These are phyloP conservation scores for Microdochium bolleyi DNA, from an alignment of 2,329 filamentous ascomycete genomes.

Conservation along the genomic window DNA sequence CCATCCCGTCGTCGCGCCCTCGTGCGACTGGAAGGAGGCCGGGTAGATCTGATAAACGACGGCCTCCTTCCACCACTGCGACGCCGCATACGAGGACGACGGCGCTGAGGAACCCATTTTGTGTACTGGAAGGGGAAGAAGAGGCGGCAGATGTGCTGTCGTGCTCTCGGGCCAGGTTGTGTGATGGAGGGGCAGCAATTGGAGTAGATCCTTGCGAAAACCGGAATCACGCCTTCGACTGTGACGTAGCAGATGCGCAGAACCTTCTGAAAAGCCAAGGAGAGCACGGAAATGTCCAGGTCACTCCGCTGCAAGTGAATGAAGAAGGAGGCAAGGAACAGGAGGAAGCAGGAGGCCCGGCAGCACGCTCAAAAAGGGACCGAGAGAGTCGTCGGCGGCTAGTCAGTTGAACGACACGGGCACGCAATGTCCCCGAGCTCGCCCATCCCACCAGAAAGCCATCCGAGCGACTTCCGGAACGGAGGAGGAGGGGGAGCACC, in stretches of 20 bases:
- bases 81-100: constrained; percentile 2
- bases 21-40: constrained; percentile 47
- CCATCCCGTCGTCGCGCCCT: constrained; percentile 42
- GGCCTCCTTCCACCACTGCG: constrained; percentile 47
- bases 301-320: no score
- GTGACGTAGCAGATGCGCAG: background rate
- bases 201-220: background rate
- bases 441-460: background rate
- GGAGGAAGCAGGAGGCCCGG: no score
- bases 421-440: no score
- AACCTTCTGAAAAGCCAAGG: no score
- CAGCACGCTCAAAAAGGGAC: background rate
- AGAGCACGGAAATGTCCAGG: background rate
- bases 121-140: background rate
- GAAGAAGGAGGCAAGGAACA: no score
- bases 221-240: background rate
- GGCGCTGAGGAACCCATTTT: background rate
- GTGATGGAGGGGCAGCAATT: background rate
- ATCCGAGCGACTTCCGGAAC: background rate
- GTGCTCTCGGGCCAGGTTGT: background rate
- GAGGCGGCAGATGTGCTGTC: background rate
- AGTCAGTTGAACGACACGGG: background rate
- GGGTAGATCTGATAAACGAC: constrained; percentile 54
- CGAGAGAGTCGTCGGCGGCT: background rate
- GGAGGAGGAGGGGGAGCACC: background rate